A percentile compares a stretch with the other conserved stretches of the same genome.
Evolutionary conservation across 306 rosid species (phyloP).

Genomic region (Spatholobus suberectus): DNA sequence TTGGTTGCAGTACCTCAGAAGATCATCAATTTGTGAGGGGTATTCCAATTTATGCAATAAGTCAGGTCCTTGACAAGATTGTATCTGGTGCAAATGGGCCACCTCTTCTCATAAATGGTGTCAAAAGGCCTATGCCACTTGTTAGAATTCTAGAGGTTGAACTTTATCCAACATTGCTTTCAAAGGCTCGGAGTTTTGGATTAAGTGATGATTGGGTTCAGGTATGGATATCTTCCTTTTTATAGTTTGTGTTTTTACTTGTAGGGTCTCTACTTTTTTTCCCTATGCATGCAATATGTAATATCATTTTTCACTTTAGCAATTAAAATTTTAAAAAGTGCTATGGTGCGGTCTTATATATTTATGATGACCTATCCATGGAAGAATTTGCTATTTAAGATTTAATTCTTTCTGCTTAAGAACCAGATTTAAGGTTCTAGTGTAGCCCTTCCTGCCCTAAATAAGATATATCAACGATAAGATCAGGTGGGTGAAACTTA

Average conservation of each 20-base stretch:
- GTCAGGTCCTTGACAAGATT: constrained; percentile 89
- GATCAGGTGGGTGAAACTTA: background rate
- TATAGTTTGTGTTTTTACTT: constrained; percentile 13
- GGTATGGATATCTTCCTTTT: constrained; percentile 54
- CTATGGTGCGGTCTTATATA: background rate
- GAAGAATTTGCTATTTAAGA: background rate
- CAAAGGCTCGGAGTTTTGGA: constrained; percentile 96
- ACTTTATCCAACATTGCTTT: constrained; percentile 92
- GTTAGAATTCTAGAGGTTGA: constrained; percentile 92
- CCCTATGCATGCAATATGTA: constrained; percentile 7
- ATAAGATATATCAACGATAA: background rate
- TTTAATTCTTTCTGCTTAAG: constrained; percentile 5
- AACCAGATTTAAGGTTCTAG: background rate
- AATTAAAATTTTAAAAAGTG: constrained; percentile 3
- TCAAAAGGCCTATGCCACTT: constrained; percentile 89
- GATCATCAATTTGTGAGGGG: constrained; percentile 98
- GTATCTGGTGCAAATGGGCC: constrained; percentile 78
- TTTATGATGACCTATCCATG: constrained; percentile 1
- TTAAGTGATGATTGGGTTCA: constrained; percentile 88
- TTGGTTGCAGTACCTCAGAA: constrained; percentile 79
- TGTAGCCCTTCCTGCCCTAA: constrained; percentile 13
- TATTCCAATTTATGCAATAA: constrained; percentile 84
- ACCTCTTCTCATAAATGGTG: constrained; percentile 84
- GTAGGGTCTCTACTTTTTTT: constrained; percentile 15
- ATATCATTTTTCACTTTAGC: background rate